Conservation (phyloP, 2,329 filamentous ascomycete species). For the Fusarium nelsonii region DNA sequence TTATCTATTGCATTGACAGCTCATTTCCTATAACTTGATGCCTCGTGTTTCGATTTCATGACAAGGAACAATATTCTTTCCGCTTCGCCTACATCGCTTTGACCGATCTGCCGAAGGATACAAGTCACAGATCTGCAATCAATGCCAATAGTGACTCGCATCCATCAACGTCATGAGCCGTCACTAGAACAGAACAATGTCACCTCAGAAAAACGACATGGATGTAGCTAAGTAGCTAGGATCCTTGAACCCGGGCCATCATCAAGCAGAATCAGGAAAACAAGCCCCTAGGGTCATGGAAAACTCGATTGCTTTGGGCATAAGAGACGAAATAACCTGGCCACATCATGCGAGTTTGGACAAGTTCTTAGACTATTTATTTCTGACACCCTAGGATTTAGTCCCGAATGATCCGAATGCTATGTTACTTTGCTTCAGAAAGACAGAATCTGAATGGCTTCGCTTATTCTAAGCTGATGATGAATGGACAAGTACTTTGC, state of each 20-base stretch:
- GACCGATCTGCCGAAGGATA: background rate
- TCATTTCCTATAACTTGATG: background rate
- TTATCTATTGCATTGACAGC: background rate
- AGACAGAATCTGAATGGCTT: background rate
- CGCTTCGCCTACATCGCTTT: background rate
- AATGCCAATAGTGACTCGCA: conserved; percentile 18
- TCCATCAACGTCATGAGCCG: conserved; percentile 25
- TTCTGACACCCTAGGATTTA: too few relatives aligned
- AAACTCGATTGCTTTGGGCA: too few relatives aligned
- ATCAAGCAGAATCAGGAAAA: conserved; percentile 17
- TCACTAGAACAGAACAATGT: conserved; percentile 17
- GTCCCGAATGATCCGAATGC: conserved; percentile 37
- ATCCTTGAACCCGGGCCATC: conserved; percentile 18
- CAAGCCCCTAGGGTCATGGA: background rate
- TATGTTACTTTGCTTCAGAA: background rate
- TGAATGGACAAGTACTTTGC: too few relatives aligned
- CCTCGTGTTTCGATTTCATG: background rate
- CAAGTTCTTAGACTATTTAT: too few relatives aligned
- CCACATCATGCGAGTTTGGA: too few relatives aligned
- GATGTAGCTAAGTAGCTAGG: background rate
- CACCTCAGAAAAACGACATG: background rate
- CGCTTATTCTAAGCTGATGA: background rate
- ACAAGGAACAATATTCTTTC: background rate
- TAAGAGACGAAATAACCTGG: too few relatives aligned
- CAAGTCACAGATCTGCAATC: conserved; percentile 19